A percentile compares a stretch with the other conserved stretches of the same genome.
Evolutionary conservation across 139 green algal species (phyloP).

Genomic region (Micractinium sp.): DNA sequence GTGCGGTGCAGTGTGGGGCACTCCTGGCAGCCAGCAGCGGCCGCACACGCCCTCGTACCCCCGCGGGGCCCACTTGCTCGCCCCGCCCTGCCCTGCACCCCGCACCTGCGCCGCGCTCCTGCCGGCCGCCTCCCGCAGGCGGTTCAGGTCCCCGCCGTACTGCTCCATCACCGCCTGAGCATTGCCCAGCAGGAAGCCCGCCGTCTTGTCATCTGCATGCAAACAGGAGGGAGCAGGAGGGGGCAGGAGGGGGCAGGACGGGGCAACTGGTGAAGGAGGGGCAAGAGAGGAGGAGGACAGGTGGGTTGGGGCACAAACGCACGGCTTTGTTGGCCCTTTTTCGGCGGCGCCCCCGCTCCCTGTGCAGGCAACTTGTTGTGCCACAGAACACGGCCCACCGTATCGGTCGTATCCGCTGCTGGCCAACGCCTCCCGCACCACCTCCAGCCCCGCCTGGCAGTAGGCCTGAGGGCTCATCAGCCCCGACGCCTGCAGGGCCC

Average conservation of each 20-base stretch:
- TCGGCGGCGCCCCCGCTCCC: too few species aligned
- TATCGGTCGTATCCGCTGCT: conserved; percentile 16
- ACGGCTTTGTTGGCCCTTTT: too few species aligned
- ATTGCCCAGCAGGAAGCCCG: conserved; percentile 28
- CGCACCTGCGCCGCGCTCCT: neutral
- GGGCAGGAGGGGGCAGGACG: too few species aligned
- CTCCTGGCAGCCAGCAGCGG: too few species aligned
- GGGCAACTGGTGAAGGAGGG: too few species aligned
- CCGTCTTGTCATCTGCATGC: conserved; percentile 34
- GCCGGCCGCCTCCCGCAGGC: conserved; percentile 6
- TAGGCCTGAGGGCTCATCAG: neutral
- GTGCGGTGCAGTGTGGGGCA: too few species aligned
- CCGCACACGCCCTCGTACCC: too few species aligned
- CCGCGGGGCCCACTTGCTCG: too few species aligned
- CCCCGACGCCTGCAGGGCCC: neutral
- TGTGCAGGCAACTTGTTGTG: neutral
- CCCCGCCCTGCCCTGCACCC: neutral
- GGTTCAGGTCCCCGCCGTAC: conserved; percentile 35
- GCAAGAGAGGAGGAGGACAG: too few species aligned
- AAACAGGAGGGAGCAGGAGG: too few species aligned
- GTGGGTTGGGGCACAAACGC: too few species aligned
- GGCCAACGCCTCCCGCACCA: neutral
- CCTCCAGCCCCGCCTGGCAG: neutral
- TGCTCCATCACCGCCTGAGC: neutral
- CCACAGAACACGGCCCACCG: neutral